These are phyloP conservation scores for Papiliotrema fonsecae DNA, from an alignment of 1,284 basidiomycete species.

Conservation along the genomic window DNA sequence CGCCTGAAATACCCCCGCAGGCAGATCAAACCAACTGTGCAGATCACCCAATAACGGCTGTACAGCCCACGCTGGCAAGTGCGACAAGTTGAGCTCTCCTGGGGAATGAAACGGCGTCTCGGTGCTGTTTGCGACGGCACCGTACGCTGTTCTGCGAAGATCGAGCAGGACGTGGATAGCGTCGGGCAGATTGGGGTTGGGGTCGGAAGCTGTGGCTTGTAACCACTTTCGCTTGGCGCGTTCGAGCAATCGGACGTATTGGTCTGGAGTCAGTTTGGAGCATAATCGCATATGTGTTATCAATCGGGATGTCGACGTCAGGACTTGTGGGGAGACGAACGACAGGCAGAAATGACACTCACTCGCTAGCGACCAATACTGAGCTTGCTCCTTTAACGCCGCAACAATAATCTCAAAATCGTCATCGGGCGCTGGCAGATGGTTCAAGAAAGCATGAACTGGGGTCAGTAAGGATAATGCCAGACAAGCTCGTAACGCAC, in stretches of 20 bases:
- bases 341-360: constrained; percentile 7
- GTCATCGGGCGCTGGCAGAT: constrained; percentile 28
- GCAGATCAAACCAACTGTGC: constrained; percentile 47
- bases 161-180: constrained; percentile 47
- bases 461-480: background rate
- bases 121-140: constrained; percentile 33
- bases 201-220: constrained; percentile 13
- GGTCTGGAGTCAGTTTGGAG: constrained; percentile 24
- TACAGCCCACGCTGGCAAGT: constrained; percentile 43
- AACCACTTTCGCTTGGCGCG: constrained; percentile 44
- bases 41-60: constrained; percentile 43
- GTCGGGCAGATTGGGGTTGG: constrained; percentile 38
- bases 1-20: constrained; percentile 34
- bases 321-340: background rate
- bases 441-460: constrained; percentile 40
- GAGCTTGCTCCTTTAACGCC: constrained; percentile 33
- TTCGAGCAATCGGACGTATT: constrained; percentile 45
- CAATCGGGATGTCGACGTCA: no score
- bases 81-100: constrained; percentile 30
- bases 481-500: constrained; percentile 15
- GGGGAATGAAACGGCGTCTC: constrained; percentile 34
- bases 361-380: constrained; percentile 44
- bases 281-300: no score
- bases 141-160: constrained; percentile 45
- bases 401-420: constrained; percentile 39